Percentiles rank a stretch among this genome's conserved stretches.
These are phyloP conservation scores for Dysphania ambrosioides DNA, from an alignment of 148 eudicot species.

Conservation along the genomic window DNA sequence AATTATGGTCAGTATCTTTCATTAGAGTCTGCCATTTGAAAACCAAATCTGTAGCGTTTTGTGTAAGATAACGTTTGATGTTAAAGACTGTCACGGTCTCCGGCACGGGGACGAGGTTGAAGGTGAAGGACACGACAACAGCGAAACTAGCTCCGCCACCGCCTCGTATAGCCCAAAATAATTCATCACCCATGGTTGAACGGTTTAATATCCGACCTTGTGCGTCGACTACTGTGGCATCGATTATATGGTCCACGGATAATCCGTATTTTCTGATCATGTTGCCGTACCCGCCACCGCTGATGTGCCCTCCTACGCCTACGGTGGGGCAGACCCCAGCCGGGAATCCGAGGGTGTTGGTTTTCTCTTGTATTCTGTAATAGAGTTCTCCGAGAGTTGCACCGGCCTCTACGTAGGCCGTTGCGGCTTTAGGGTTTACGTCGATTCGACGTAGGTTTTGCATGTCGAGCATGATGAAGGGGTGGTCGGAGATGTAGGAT, in stretches of 20 bases:
- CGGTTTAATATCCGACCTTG: constrained; percentile 18
- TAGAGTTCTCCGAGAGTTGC: constrained; percentile 24
- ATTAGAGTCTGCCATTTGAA: constrained; percentile 41
- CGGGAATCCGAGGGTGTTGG: constrained; percentile 18
- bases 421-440: constrained; percentile 10
- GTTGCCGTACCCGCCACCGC: constrained; percentile 32
- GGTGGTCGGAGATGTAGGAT: constrained; percentile 14
- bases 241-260: constrained; percentile 15
- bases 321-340: constrained; percentile 34
- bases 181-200: constrained; percentile 23
- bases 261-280: constrained; percentile 26
- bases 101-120: constrained; percentile 19
- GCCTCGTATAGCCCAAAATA: constrained; percentile 33
- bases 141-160: constrained; percentile 30
- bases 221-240: constrained; percentile 22
- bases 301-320: constrained; percentile 27
- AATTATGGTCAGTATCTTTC: constrained; percentile 30
- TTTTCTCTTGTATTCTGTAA: constrained; percentile 15
- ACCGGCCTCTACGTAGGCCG: constrained; percentile 30
- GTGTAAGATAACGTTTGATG: neutral
- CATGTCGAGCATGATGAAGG: constrained; percentile 27
- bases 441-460: neutral
- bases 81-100: constrained; percentile 30
- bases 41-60: constrained; percentile 26
- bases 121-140: constrained; percentile 19